Evolutionary conservation across 2,329 filamentous ascomycete genomes (phyloP).

Genomic region (Grosmannia serpens): DNA sequence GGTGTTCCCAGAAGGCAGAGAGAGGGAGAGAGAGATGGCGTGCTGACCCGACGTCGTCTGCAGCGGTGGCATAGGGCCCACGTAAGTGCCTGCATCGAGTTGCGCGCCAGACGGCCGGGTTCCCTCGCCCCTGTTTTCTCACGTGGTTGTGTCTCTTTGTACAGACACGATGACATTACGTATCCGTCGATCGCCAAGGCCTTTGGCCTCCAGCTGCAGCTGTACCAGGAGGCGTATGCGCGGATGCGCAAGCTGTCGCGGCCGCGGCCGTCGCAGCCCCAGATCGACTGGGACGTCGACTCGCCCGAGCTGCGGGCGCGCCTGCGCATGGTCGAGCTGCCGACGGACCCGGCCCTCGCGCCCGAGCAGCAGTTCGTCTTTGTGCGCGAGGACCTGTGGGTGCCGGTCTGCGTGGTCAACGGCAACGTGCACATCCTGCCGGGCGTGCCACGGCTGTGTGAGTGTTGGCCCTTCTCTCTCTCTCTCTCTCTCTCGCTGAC

Average conservation of each 20-base stretch:
- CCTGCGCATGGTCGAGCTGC: constrained; percentile 81
- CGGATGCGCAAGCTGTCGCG: constrained; percentile 77
- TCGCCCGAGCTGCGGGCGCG: constrained; percentile 70
- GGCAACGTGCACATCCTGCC: constrained; percentile 90
- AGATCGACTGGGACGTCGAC: constrained; percentile 77
- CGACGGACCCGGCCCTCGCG: constrained; percentile 56
- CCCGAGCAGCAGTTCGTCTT: constrained; percentile 67
- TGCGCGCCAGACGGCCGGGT: too few species aligned
- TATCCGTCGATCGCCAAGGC: constrained; percentile 90
- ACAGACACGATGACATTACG: constrained; percentile 91
- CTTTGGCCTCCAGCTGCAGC: constrained; percentile 62
- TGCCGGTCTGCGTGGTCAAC: constrained; percentile 79
- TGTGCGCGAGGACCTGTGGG: constrained; percentile 73
- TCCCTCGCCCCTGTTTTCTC: too few species aligned
- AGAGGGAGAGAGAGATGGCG: neutral
- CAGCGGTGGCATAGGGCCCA: constrained; percentile 87
- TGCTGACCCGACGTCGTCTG: too few species aligned
- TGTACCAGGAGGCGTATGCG: constrained; percentile 65
- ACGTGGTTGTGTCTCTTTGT: too few species aligned
- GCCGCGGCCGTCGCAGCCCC: constrained; percentile 57
- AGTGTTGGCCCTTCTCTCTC: constrained; percentile 16
- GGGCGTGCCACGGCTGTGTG: constrained; percentile 72
- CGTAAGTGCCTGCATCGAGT: too few species aligned
- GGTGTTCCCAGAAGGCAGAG: neutral
- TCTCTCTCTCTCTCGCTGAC: neutral